phyloP scores from a whole-genome alignment of 2,329 filamentous ascomycete genomes.

The Penicillium brasilianum region DNA sequence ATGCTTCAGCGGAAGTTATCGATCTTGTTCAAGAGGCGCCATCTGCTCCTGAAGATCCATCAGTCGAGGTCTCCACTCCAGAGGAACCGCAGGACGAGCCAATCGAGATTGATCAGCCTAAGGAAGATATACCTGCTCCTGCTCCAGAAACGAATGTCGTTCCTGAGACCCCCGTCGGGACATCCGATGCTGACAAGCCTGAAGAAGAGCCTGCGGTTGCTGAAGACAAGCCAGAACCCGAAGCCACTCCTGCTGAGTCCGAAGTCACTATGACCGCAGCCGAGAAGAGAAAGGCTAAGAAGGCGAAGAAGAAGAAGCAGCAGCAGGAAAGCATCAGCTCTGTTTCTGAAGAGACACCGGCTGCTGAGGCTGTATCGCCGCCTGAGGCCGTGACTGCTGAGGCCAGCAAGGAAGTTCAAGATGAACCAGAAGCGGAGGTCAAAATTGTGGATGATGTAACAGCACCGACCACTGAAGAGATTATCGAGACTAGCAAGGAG shows the following conservation, averaged over 20 bases:
- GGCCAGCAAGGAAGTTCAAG: constrained; percentile 5
- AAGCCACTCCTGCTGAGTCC: constrained; percentile 7
- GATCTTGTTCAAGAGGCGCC: constrained; percentile 6
- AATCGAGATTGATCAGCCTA: constrained; percentile 2
- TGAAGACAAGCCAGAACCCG: constrained; percentile 1
- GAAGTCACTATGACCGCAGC: constrained; percentile 25
- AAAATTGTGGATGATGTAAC: neutral
- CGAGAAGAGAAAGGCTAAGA: constrained; percentile 26
- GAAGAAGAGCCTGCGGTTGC: neutral
- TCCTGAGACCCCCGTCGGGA: constrained; percentile 1
- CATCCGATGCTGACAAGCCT: neutral
- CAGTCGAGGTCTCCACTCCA: neutral
- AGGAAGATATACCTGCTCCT: neutral
- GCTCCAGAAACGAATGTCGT: neutral
- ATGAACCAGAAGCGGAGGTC: constrained; percentile 8
- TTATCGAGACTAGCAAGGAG: neutral
- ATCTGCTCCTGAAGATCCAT: constrained; percentile 1
- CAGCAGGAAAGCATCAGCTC: constrained; percentile 15
- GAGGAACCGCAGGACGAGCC: constrained; percentile 5
- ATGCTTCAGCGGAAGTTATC: neutral
- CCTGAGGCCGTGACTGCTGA: constrained; percentile 6
- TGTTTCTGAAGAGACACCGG: constrained; percentile 5
- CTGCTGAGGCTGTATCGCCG: constrained; percentile 7
- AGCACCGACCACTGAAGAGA: neutral
- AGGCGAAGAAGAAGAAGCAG: constrained; percentile 24